Evolutionary conservation across 2,329 filamentous ascomycete species (phyloP), one percentile per base, ranked within the genome.

Genomic region (Sclerotinia trifoliorum): DNA sequence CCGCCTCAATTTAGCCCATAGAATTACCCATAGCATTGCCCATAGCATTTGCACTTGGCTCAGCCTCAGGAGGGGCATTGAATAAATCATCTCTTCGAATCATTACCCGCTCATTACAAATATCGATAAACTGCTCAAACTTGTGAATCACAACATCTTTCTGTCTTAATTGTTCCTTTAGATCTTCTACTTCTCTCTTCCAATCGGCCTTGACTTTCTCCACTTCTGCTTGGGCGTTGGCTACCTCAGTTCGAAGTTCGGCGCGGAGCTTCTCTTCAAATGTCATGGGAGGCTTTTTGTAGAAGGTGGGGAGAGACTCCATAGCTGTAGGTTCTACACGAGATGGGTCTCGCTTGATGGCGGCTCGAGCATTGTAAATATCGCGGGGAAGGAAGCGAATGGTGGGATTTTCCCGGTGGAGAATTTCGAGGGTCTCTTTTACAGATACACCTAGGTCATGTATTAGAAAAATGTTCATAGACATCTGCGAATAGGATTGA

Each of bases 61-160:
- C 75, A 11, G 69, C 75, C n/a, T 32, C 29, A 13, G 54, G 29
- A 32, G 54, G 54, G 21, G 7, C 21, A 26, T 78, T 78, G 19
- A 68, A 74, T 54, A 89, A 79, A 70, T 84, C 81, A 74, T 87
- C 84, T 63, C 86, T 80, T 76, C 87, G 85, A 65, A 88, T 81
- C 81, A 89, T 89, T 70, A 89, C 87, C 62, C 87, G 80, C 75
- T 88, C 83, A 73, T 90, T 90, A 76, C 87, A 89, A 66, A 90
- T 88, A 77, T 90, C 87, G 74, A 90, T 89, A 66, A 90, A 90
- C 83, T 88, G 87, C 78, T 90, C 87, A 72, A 89, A 90, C 75
- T 85, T 87, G 70, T 83, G 78, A 67, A 90, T 89, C 69, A 85
- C 82, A 74, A 83, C 82, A 70, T 88, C 85, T 77, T 89, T 89